These are phyloP conservation scores for Purshia tridentata DNA, from an alignment of 306 rosid species.

Conservation along the genomic window DNA sequence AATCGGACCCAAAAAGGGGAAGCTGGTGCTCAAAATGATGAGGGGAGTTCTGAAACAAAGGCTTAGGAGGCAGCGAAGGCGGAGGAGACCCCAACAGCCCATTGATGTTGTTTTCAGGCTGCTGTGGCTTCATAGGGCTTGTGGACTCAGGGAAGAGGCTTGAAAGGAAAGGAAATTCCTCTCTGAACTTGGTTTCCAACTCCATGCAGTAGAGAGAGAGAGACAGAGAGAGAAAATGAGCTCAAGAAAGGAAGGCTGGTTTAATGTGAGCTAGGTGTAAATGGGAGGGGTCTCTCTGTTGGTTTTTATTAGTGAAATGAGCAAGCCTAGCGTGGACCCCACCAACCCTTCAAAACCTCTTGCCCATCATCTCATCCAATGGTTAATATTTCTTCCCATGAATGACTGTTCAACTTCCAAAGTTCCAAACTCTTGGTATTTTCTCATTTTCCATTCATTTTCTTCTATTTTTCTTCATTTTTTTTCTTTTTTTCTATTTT, in stretches of 20 bases:
- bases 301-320: slow-evolving; percentile 22
- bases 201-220: slow-evolving; percentile 39
- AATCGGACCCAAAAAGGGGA: slow-evolving; percentile 16
- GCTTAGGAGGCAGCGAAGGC: no score
- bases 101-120: not conserved
- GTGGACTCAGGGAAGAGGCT: slow-evolving; percentile 12
- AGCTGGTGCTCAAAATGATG: not conserved
- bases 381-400: slow-evolving; percentile 26
- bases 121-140: slow-evolving; percentile 27
- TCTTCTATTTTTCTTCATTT: not conserved
- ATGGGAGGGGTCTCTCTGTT: slow-evolving; percentile 17
- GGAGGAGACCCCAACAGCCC: no score
- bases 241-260: slow-evolving; percentile 31
- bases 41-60: no score
- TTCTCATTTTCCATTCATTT: not conserved
- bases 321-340: slow-evolving; percentile 13
- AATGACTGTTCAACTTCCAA: slow-evolving; percentile 51
- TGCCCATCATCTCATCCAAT: slow-evolving; percentile 34
- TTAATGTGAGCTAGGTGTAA: slow-evolving; percentile 19
- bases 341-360: slow-evolving; percentile 4
- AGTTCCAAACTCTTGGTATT: not conserved
- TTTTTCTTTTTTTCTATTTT: not conserved
- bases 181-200: slow-evolving; percentile 20
- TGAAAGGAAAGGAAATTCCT: slow-evolving; percentile 23
- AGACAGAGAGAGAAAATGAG: not conserved